Evolutionary conservation across 2,329 filamentous ascomycete genomes (phyloP), one percentile per base, ranked within the genome.

Genomic region (Microsporum audouinii): DNA sequence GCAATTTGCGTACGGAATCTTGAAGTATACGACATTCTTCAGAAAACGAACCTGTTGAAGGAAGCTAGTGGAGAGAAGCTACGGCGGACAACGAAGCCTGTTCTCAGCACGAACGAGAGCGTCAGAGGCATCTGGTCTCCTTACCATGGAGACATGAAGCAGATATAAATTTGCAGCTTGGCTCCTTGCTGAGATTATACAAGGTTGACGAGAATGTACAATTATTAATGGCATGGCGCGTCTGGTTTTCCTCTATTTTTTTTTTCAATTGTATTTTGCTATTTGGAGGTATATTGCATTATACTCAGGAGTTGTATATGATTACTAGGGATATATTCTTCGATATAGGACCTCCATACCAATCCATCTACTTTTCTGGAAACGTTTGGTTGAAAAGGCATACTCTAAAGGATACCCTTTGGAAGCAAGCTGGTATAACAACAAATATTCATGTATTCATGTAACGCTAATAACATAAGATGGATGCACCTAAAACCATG

Each of bases 1-100:
- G 83, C 89, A 7, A 84, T 97, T 59, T 96, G 91, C 74, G 91
- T 97, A 61, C 84, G 88, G 68, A 97, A 96, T 69, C 75, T 96
- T 71, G 85, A 91, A 67, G 84, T 85, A 34, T 83, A 87, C 63
- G 87, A 95, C 73, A 87, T 99, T 41, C 72, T 91, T 60, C 80
- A 89, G 71, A 96, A 96, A 80, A 85, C 73, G n/a, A 76, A 76
- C 60, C 68, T 76, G 29, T 68, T 79, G 61, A 75, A 76, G 66
- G 75, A 77, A 61, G 76, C 76, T 31, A 79, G 75, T 57, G 77
- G 76, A 31, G 75, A 77, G 65, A 78, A 79, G 71, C 65, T 75
- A 66, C 82, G 77, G 75, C 77, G 76, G 64, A 76, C 80, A 60
- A 80, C 77, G 68, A 83, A 82, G 75, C 82, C 82, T 1, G 82